Conservation (phyloP, 148 eudicot genomes). For the Hydrangea macrophylla region DNA sequence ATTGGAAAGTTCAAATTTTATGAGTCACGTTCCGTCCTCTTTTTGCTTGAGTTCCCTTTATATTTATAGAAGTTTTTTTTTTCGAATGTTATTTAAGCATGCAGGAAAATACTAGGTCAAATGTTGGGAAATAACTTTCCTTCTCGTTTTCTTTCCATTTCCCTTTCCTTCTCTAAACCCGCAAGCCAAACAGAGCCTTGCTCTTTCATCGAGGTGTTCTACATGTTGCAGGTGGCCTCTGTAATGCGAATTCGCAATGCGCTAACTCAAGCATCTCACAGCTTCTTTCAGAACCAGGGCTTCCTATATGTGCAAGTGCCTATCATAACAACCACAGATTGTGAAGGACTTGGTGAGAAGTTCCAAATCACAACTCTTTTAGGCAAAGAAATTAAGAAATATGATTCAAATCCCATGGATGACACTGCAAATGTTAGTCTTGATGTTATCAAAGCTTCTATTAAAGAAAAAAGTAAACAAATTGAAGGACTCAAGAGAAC, state of each 20-base stretch:
- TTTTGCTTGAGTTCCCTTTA: too few relatives aligned
- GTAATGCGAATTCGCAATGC: conserved; percentile 66
- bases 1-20: too few relatives aligned
- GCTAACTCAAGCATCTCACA: conserved; percentile 53
- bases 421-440: conserved; percentile 37
- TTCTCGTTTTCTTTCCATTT: too few relatives aligned
- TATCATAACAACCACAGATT: conserved; percentile 59
- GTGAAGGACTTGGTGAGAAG: conserved; percentile 53
- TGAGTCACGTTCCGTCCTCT: too few relatives aligned
- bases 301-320: conserved; percentile 86
- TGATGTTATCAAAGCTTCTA: conserved; percentile 56
- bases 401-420: conserved; percentile 2
- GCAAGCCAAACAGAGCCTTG: too few relatives aligned
- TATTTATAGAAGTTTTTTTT: too few relatives aligned
- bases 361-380: conserved; percentile 69
- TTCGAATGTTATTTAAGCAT: too few relatives aligned
- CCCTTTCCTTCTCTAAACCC: too few relatives aligned
- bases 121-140: too few relatives aligned
- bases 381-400: conserved; percentile 18
- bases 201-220: not conserved
- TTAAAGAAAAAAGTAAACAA: conserved; percentile 50
- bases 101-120: too few relatives aligned
- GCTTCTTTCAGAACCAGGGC: conserved; percentile 67
- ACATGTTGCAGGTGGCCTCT: conserved; percentile 65
- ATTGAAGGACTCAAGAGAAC: conserved; percentile 71